Percentiles rank a stretch among this genome's conserved stretches.
Conservation (phyloP, 768 basidiomycete species). For the Agrocybe praecox region DNA sequence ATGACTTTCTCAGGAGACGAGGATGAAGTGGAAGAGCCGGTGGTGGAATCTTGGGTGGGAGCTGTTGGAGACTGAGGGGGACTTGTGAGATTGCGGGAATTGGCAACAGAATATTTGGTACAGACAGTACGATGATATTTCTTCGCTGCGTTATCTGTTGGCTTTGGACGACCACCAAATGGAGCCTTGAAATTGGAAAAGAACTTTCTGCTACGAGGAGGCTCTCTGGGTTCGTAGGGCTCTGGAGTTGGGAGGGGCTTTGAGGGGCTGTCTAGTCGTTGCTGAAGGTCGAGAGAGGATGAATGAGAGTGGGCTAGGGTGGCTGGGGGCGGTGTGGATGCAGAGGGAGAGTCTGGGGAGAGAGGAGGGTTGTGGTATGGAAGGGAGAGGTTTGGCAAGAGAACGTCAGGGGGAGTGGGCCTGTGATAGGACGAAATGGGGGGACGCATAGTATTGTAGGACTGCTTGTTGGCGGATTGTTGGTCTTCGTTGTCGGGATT, state of each 20-base stretch:
- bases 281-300: constrained; percentile 16
- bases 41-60: constrained; percentile 34
- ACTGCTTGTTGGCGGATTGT: constrained; percentile 17
- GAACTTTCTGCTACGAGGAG: background rate
- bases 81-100: constrained; percentile 17
- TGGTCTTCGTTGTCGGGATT: constrained; percentile 62
- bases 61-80: constrained; percentile 41
- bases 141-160: constrained; percentile 16
- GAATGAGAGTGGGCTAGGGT: constrained; percentile 52
- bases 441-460: constrained; percentile 3
- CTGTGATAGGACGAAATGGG: constrained; percentile 13
- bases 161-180: constrained; percentile 24
- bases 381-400: constrained; percentile 18
- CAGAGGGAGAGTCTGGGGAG: constrained; percentile 69
- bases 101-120: constrained; percentile 13
- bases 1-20: constrained; percentile 46
- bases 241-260: constrained; percentile 37
- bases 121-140: constrained; percentile 37
- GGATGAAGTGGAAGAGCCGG: constrained; percentile 26
- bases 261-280: constrained; percentile 11
- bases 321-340: constrained; percentile 72
- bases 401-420: constrained; percentile 24
- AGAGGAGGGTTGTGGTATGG: constrained; percentile 46
- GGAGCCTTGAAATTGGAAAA: background rate
- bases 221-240: constrained; percentile 15